These are phyloP conservation scores for Xylariales sp. DNA, from an alignment of 2,329 filamentous ascomycete species.

Conservation along the genomic window DNA sequence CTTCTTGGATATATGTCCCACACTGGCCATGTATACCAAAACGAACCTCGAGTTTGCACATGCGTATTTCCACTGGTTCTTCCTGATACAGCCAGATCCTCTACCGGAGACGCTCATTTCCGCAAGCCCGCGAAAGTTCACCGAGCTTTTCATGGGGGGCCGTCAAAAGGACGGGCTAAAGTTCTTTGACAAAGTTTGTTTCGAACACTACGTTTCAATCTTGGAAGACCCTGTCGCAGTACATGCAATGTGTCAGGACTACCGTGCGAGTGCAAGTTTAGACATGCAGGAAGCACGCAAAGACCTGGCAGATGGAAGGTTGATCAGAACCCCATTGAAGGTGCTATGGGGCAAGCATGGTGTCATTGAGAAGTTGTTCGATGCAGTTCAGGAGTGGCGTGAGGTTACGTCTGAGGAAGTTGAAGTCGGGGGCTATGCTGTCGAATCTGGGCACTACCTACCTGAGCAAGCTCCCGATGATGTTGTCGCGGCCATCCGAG, in stretches of 20 bases:
- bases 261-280: slow-evolving; percentile 45
- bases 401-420: slow-evolving; percentile 34
- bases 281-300: slow-evolving; percentile 46
- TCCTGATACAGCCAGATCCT: slow-evolving; percentile 47
- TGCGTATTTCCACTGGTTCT: slow-evolving; percentile 56
- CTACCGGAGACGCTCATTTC: slow-evolving; percentile 46
- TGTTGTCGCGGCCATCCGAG: slow-evolving; percentile 34
- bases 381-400: slow-evolving; percentile 46
- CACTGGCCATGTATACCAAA: slow-evolving; percentile 46
- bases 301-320: slow-evolving; percentile 37
- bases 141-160: slow-evolving; percentile 37
- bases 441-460: slow-evolving; percentile 45
- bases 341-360: slow-evolving; percentile 47
- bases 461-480: slow-evolving; percentile 47
- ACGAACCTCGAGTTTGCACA: slow-evolving; percentile 38
- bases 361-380: slow-evolving; percentile 44
- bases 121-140: slow-evolving; percentile 32
- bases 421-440: slow-evolving; percentile 32
- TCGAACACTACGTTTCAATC: slow-evolving; percentile 36
- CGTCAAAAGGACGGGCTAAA: slow-evolving; percentile 29
- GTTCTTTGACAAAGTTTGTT: slow-evolving; percentile 29
- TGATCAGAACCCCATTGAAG: slow-evolving; percentile 40
- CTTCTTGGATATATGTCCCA: slow-evolving; percentile 51
- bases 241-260: slow-evolving; percentile 51
- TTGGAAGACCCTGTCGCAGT: slow-evolving; percentile 37